phyloP scores from a whole-genome alignment of 495 filamentous ascomycete genomes.

The Penicillium pulvis region DNA sequence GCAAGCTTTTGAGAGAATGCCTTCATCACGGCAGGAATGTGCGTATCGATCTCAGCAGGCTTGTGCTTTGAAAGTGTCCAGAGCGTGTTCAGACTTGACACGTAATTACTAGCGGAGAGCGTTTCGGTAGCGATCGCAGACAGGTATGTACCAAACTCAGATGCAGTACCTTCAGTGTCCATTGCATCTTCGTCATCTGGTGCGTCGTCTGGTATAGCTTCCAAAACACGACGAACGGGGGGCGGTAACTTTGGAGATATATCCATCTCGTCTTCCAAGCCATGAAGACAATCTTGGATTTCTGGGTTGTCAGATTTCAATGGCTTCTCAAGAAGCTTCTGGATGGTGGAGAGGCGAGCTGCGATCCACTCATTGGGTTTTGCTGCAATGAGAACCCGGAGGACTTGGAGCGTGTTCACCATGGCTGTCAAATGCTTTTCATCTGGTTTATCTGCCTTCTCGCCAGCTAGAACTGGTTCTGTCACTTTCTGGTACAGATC shows the following conservation, averaged over 20 bases:
- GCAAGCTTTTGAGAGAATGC: conserved; percentile 89
- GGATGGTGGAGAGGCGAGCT: conserved; percentile 70
- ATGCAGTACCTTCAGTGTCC: conserved; percentile 71
- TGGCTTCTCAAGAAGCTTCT: conserved; percentile 88
- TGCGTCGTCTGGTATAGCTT: conserved; percentile 85
- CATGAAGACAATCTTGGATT: conserved; percentile 87
- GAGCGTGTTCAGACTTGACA: conserved; percentile 85
- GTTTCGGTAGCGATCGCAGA: conserved; percentile 79
- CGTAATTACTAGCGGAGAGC: conserved; percentile 73
- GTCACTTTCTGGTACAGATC: conserved; percentile 90
- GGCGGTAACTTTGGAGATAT: conserved; percentile 56
- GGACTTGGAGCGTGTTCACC: conserved; percentile 88
- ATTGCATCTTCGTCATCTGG: conserved; percentile 89
- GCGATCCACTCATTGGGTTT: conserved; percentile 90
- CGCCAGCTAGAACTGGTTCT: conserved; percentile 74
- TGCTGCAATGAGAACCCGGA: conserved; percentile 82
- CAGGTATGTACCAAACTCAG: conserved; percentile 79
- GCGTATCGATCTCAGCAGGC: conserved; percentile 82
- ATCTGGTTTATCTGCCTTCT: conserved; percentile 63
- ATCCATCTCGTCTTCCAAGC: conserved; percentile 65
- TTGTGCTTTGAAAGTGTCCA: conserved; percentile 86
- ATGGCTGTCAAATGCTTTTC: conserved; percentile 78
- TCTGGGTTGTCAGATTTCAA: conserved; percentile 84
- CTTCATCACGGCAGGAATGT: conserved; percentile 88
- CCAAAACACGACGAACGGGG: conserved; percentile 77